These are phyloP conservation scores for Musa troglodytarum DNA, from an alignment of 176 grass and related monocot species.

Conservation along the genomic window DNA sequence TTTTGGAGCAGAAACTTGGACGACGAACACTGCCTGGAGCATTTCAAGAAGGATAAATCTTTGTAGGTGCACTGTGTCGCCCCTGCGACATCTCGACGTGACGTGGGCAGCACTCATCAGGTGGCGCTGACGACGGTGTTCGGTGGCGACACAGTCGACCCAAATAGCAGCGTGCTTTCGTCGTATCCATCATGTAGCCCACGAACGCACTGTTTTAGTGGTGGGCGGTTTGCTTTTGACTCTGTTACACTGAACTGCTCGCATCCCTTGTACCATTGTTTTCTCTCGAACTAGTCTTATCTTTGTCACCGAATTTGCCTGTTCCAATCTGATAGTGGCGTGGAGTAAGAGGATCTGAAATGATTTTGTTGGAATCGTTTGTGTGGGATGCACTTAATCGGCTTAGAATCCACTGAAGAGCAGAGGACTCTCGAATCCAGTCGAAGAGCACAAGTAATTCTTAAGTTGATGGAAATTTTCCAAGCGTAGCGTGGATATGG, in stretches of 20 bases:
- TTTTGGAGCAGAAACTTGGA: conserved; percentile 87
- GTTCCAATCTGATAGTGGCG: too few species aligned
- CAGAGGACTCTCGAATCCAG: too few species aligned
- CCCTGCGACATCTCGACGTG: not conserved
- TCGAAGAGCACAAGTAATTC: not conserved
- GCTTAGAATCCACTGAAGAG: too few species aligned
- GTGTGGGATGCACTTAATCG: too few species aligned
- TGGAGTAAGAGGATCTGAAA: too few species aligned
- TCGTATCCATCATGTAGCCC: not conserved
- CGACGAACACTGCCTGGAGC: conserved; percentile 66
- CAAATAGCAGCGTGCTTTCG: not conserved
- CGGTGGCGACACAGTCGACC: not conserved
- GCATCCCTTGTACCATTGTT: too few species aligned
- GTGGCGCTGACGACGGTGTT: not conserved
- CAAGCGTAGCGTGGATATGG: not conserved
- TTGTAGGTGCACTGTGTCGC: too few species aligned
- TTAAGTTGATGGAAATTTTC: not conserved
- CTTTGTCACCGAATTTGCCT: too few species aligned
- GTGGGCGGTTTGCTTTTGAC: too few species aligned
- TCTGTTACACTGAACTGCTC: too few species aligned
- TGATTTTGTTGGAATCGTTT: too few species aligned
- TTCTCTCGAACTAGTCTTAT: too few species aligned
- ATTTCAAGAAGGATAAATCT: conserved; percentile 30
- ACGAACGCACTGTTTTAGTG: not conserved
- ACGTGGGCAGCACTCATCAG: not conserved